Conservation (phyloP, 2,329 filamentous ascomycete genomes). For the Neonectria hederae region DNA sequence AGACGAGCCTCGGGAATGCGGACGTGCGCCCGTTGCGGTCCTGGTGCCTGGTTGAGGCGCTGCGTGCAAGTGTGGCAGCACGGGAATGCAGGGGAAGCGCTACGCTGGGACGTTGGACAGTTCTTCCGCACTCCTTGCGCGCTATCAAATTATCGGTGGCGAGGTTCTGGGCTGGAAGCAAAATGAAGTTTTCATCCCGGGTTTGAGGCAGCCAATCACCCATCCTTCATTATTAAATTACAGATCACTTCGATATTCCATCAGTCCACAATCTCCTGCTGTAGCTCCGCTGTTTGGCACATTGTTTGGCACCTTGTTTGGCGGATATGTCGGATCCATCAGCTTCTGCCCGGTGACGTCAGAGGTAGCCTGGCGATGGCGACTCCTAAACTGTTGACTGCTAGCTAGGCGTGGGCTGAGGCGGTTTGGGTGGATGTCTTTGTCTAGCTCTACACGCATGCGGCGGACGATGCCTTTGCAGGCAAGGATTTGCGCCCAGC, state of each 20-base stretch:
- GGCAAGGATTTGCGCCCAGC: constrained; percentile 28
- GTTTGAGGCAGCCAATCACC: background rate
- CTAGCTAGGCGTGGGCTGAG: constrained; percentile 7
- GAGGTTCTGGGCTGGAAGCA: no score
- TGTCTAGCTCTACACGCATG: constrained; percentile 25
- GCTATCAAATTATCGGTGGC: background rate
- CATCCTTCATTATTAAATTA: background rate
- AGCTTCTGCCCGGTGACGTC: constrained; percentile 36
- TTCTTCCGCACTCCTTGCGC: background rate
- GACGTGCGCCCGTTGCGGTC: constrained; percentile 20
- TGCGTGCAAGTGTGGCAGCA: constrained; percentile 6
- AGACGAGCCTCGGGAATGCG: constrained; percentile 8
- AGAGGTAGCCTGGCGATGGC: constrained; percentile 22
- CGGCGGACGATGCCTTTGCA: constrained; percentile 16
- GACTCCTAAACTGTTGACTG: constrained; percentile 10
- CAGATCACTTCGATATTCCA: background rate
- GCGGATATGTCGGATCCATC: background rate
- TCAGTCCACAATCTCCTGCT: constrained; percentile 5
- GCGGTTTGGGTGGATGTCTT: background rate
- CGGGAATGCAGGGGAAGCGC: constrained; percentile 34
- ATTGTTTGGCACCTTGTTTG: no score
- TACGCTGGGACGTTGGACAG: background rate
- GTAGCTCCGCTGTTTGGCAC: background rate
- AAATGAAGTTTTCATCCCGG: background rate
- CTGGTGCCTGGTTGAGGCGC: constrained; percentile 26